These are phyloP conservation scores for Penicillium sp. DNA, from an alignment of 2,329 filamentous ascomycete species.

Conservation along the genomic window DNA sequence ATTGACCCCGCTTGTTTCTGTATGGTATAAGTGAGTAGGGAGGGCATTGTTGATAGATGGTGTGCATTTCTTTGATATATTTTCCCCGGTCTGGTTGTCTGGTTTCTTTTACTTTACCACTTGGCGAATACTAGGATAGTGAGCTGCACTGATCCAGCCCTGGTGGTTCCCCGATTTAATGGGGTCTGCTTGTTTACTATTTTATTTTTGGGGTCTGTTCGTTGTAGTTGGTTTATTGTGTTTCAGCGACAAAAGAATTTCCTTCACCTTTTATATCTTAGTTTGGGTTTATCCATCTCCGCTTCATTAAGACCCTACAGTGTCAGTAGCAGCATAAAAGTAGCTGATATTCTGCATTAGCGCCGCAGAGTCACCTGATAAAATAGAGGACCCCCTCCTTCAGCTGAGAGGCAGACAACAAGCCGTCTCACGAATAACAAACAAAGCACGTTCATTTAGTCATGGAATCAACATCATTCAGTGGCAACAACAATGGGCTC, in stretches of 20 bases:
- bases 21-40: conserved; percentile 10
- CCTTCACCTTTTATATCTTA: neutral
- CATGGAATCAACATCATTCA: no score
- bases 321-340: no score
- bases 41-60: conserved; percentile 35
- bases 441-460: no score
- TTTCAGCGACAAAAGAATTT: conserved; percentile 33
- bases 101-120: conserved; percentile 2
- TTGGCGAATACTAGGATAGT: conserved; percentile 11
- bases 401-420: no score
- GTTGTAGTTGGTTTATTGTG: conserved; percentile 27
- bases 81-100: conserved; percentile 9
- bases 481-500: no score
- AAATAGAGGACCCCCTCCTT: no score
- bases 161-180: conserved; percentile 10
- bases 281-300: neutral
- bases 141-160: conserved; percentile 3
- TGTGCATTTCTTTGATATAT: conserved; percentile 24
- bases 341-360: no score
- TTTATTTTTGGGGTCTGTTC: conserved; percentile 13
- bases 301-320: neutral
- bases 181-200: conserved; percentile 12
- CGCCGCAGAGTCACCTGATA: no score
- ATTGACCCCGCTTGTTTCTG: neutral
- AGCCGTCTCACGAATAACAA: no score